A percentile compares a stretch with the other conserved stretches of the same genome.
Evolutionary conservation across 345 rosid species (phyloP).

Genomic region (Aquilaria malaccensis): DNA sequence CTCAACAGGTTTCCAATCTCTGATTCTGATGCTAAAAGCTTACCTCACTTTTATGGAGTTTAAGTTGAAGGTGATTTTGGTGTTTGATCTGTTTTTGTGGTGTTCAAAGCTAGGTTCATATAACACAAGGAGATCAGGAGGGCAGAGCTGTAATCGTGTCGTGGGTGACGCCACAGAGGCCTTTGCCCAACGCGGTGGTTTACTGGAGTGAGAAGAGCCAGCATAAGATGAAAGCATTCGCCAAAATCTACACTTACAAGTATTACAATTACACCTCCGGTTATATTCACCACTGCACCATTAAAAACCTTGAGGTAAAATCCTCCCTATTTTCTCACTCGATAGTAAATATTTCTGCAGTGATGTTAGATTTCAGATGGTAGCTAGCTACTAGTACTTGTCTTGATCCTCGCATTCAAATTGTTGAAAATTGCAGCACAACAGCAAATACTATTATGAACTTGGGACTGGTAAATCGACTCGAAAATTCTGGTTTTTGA

Average conservation of each 20-base stretch:
- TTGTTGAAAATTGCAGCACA: conserved; percentile 29
- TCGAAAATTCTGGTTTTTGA: conserved; percentile 56
- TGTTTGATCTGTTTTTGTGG: conserved; percentile 3
- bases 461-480: conserved; percentile 42
- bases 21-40: no score
- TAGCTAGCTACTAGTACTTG: not conserved
- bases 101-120: conserved; percentile 44
- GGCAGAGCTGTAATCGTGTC: conserved; percentile 83
- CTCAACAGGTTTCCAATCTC: conserved; percentile 56
- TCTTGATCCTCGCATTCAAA: not conserved
- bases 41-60: not conserved
- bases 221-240: conserved; percentile 36
- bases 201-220: conserved; percentile 59
- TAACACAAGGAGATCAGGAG: conserved; percentile 88
- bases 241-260: conserved; percentile 42
- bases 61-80: conserved; percentile 5
- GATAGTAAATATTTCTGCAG: not conserved
- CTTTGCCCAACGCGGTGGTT: conserved; percentile 51
- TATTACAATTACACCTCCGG: conserved; percentile 70
- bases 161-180: conserved; percentile 74
- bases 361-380: no score
- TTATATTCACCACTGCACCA: conserved; percentile 73
- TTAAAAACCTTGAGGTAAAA: conserved; percentile 58
- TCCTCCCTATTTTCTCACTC: not conserved
- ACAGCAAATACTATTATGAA: conserved; percentile 54